Base-by-base conservation (phyloP, 2,329 filamentous ascomycete species). In the Conoideocrella luteorostrata region DNA sequence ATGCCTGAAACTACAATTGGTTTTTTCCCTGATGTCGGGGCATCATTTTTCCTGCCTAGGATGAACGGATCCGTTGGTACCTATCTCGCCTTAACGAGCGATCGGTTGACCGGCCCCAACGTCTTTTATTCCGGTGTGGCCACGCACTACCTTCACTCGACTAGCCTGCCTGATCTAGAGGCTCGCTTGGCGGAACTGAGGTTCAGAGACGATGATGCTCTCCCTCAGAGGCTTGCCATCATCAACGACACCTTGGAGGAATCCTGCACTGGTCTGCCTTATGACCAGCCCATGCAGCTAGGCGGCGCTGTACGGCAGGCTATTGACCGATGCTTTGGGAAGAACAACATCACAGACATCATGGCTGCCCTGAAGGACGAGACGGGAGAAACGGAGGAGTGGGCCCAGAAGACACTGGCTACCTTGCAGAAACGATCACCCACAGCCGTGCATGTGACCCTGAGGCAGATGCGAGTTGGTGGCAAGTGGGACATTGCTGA, bases 1-100 rank as follows among this genome's bases (percentile, higher is more conserved):
- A 98, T 98, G 93, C 93, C 93, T 23, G 93, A 98, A 70, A 98
- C 93, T 4, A 95, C 82, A 7, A 98, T 98, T 59, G 93, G 93
- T 30, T 96, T 97, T 74, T 98, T 98, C 75, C 93, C 94, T 6
- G 94, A 98, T 59, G 93, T 98, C 39, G 93, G 93, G 48, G 94
- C 85, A 24, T 94, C 88, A 10, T 98, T 97, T 72, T 97, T 97
- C 74, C 74, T 98, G 43, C 88, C 93, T 13, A 78, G 89, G 50
- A 82, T 98, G 74, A 82, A 94, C 56, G 93, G 93, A 39, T 72
- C 82, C 47, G 68, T 95, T 44, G 93, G 93, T 45, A 95, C 87
- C 17, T 98, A 97, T 66, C 81, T 98, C 34, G 93, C 89, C 17
- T 74, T 98, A 50, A 98, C 93, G 7, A 93, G 89, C 59, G 85